phyloP scores from a whole-genome alignment of 2,329 filamentous ascomycete species.

The Davidsoniella neocaledoniae region DNA sequence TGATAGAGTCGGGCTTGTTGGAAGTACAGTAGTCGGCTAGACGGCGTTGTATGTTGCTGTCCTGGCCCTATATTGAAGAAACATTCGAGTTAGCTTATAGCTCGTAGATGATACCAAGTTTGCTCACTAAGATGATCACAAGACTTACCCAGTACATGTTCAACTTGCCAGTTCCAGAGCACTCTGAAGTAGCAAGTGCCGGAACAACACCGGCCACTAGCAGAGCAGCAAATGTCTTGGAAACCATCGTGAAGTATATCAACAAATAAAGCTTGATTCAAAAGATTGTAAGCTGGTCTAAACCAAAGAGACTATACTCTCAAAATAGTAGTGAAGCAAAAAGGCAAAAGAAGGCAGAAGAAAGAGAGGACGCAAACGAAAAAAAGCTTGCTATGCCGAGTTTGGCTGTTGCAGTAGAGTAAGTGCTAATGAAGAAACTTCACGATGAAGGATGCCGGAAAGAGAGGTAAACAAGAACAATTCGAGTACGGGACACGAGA shows the following conservation, averaged over 20 bases:
- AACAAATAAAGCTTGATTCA: constrained; percentile 1
- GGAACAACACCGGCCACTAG: constrained; percentile 16
- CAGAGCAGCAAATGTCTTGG: constrained; percentile 1
- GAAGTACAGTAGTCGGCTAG: constrained; percentile 22
- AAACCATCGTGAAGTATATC: constrained; percentile 6
- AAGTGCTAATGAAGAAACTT: neutral
- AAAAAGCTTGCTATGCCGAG: constrained; percentile 13
- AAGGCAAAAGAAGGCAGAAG: neutral
- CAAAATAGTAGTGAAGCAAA: neutral
- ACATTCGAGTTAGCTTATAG: constrained; percentile 5
- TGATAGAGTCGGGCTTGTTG: constrained; percentile 22
- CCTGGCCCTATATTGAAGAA: constrained; percentile 20
- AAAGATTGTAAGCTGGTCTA: neutral
- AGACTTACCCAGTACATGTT: constrained; percentile 25
- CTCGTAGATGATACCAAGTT: neutral
- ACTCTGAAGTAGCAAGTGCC: constrained; percentile 13
- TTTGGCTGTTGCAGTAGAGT: constrained; percentile 1
- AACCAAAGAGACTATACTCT: neutral
- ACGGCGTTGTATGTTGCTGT: constrained; percentile 14
- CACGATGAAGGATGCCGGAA: constrained; percentile 1
- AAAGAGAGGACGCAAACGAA: constrained; percentile 16
- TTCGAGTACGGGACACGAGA: neutral
- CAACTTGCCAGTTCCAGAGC: constrained; percentile 18
- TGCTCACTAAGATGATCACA: too few species aligned
- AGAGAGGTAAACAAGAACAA: constrained; percentile 5